Evolutionary conservation across 225 moss, liverwort and hornwort species (phyloP).

Genomic region (Thuidium tamariscinum): DNA sequence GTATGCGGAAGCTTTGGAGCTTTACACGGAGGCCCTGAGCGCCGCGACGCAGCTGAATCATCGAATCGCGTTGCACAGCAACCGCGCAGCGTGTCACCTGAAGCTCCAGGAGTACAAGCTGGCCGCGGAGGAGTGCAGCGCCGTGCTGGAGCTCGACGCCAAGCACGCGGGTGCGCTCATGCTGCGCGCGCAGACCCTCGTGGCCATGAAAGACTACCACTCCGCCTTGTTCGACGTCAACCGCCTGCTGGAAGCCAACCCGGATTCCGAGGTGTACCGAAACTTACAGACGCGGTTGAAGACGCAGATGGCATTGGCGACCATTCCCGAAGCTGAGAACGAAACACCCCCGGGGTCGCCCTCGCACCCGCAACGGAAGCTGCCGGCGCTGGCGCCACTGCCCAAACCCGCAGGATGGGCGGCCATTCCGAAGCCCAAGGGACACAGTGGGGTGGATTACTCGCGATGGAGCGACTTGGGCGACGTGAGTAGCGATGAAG

Average conservation of each 20-base stretch:
- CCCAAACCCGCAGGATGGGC: constrained; percentile 80
- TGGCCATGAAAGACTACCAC: constrained; percentile 93
- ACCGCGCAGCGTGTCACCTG: constrained; percentile 87
- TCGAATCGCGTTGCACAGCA: constrained; percentile 84
- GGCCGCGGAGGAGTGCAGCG: constrained; percentile 96
- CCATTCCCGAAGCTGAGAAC: constrained; percentile 67
- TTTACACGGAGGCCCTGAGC: constrained; percentile 69
- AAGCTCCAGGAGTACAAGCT: constrained; percentile 83
- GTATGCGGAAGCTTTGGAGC: constrained; percentile 65
- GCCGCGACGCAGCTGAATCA: constrained; percentile 70
- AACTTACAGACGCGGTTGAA: constrained; percentile 81
- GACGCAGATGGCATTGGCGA: constrained; percentile 76
- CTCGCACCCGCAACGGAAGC: constrained; percentile 26
- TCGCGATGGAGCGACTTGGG: constrained; percentile 83
- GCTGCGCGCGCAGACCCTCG: constrained; percentile 88
- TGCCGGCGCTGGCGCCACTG: constrained; percentile 46
- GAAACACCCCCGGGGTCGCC: constrained; percentile 50
- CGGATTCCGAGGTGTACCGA: constrained; percentile 75
- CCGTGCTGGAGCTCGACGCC: constrained; percentile 89
- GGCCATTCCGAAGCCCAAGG: constrained; percentile 88
- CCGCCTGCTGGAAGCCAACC: constrained; percentile 75
- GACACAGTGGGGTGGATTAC: constrained; percentile 78
- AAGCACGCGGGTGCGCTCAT: constrained; percentile 92
- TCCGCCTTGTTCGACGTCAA: constrained; percentile 93
- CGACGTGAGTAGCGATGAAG: constrained; percentile 79